A percentile compares a stretch with the other conserved stretches of the same genome.
phyloP scores from a whole-genome alignment of 306 rosid genomes.

The Malus asiatica region DNA sequence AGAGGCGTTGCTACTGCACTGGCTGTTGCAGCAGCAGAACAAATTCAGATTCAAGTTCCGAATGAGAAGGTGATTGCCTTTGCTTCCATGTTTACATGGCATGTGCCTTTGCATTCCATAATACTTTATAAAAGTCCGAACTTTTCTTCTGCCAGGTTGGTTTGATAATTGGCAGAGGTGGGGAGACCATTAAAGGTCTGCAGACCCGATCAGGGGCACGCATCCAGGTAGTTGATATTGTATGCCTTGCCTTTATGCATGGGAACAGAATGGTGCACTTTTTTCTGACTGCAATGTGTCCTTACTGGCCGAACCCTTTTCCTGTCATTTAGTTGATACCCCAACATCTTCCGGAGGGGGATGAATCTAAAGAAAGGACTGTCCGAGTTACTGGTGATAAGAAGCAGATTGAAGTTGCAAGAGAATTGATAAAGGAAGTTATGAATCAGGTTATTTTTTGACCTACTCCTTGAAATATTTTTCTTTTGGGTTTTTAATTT shows the following conservation, averaged over 20 bases:
- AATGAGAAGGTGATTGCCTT: slow-evolving; percentile 66
- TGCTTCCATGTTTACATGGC: slow-evolving; percentile 2
- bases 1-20: slow-evolving; percentile 77
- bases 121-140: background rate
- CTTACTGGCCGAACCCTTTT: background rate
- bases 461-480: slow-evolving; percentile 5
- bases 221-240: slow-evolving; percentile 84
- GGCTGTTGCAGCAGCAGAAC: slow-evolving; percentile 72
- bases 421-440: slow-evolving; percentile 84
- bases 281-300: background rate
- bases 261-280: background rate
- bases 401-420: slow-evolving; percentile 82
- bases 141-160: slow-evolving; percentile 57
- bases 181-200: slow-evolving; percentile 88
- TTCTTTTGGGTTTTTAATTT: background rate
- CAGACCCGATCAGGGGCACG: slow-evolving; percentile 97
- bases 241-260: slow-evolving; percentile 6
- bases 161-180: slow-evolving; percentile 94
- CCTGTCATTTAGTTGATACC: slow-evolving; percentile 72
- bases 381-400: slow-evolving; percentile 85
- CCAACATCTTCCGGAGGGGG: slow-evolving; percentile 92
- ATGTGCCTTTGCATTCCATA: background rate
- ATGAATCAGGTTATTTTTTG: slow-evolving; percentile 78
- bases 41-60: slow-evolving; percentile 91
- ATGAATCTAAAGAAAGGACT: slow-evolving; percentile 86